Evolutionary conservation across 129 eudicot species (phyloP).

Genomic region (Logfia minima): DNA sequence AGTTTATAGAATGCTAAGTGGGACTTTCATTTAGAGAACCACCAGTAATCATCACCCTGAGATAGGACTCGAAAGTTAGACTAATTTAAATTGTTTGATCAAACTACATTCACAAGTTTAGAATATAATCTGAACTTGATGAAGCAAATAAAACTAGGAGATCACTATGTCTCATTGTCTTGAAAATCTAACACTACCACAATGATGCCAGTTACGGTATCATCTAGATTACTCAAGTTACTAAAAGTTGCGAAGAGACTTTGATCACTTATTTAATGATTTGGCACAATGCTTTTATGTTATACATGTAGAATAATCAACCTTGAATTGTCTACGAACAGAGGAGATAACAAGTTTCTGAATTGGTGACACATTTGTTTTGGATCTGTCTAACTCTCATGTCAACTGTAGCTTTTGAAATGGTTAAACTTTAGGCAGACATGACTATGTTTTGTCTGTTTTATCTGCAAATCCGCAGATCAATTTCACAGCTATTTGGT

Average conservation of each 20-base stretch:
- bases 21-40: neutral
- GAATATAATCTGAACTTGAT: too few relatives aligned
- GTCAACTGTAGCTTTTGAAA: neutral
- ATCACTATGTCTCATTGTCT: too few relatives aligned
- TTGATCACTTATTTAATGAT: neutral
- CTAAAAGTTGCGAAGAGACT: constrained; percentile 6
- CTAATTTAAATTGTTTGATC: too few relatives aligned
- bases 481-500: constrained; percentile 1
- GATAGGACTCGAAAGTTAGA: too few relatives aligned
- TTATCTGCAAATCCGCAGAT: neutral
- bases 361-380: constrained; percentile 20
- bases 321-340: neutral
- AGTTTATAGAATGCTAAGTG: neutral
- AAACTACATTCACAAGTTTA: too few relatives aligned
- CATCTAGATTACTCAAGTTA: neutral
- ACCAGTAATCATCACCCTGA: too few relatives aligned
- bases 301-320: constrained; percentile 3
- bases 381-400: constrained; percentile 7
- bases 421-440: constrained; percentile 3
- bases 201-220: too few relatives aligned
- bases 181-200: too few relatives aligned
- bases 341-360: constrained; percentile 10
- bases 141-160: too few relatives aligned
- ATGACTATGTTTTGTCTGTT: neutral
- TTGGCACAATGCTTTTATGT: neutral